phyloP scores from a whole-genome alignment of 1,284 basidiomycete species.

The Ganoderma lucidum region DNA sequence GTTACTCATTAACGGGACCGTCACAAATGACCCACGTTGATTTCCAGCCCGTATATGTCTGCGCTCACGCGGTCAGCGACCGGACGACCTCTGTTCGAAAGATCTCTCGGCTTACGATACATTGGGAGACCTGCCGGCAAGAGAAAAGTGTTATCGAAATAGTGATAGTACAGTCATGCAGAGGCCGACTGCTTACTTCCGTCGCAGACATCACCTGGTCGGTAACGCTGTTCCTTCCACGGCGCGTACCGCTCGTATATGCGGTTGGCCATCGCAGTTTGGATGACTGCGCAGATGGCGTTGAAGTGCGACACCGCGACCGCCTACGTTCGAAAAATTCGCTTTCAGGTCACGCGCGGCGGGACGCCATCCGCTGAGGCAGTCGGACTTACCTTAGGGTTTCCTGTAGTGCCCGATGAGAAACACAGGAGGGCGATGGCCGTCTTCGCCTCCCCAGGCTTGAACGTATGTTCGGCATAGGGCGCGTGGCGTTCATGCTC shows the following conservation, averaged over 20 bases:
- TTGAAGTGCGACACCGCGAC: conserved; percentile 75
- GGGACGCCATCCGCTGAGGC: neutral
- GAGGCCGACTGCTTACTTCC: conserved; percentile 47
- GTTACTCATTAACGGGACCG: neutral
- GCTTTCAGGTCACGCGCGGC: neutral
- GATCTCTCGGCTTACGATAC: conserved; percentile 32
- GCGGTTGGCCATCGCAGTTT: conserved; percentile 57
- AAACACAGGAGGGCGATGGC: conserved; percentile 77
- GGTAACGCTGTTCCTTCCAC: conserved; percentile 47
- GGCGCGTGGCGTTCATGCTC: neutral
- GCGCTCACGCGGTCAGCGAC: neutral
- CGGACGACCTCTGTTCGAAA: neutral
- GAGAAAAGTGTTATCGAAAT: neutral
- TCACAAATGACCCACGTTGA: conserved; percentile 5
- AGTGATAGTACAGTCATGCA: no score
- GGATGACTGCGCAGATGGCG: conserved; percentile 71
- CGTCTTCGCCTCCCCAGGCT: conserved; percentile 63
- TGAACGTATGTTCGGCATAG: conserved; percentile 49
- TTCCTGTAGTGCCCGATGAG: conserved; percentile 85
- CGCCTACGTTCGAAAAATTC: conserved; percentile 49
- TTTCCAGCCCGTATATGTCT: conserved; percentile 53
- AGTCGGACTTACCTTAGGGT: conserved; percentile 63
- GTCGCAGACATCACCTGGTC: conserved; percentile 62
- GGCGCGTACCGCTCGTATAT: conserved; percentile 49
- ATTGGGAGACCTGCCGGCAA: conserved; percentile 38